Evolutionary conservation across 2,329 filamentous ascomycete species (phyloP), one percentile per base, ranked within the genome.

Genomic region (Akanthomyces dipterigenus): DNA sequence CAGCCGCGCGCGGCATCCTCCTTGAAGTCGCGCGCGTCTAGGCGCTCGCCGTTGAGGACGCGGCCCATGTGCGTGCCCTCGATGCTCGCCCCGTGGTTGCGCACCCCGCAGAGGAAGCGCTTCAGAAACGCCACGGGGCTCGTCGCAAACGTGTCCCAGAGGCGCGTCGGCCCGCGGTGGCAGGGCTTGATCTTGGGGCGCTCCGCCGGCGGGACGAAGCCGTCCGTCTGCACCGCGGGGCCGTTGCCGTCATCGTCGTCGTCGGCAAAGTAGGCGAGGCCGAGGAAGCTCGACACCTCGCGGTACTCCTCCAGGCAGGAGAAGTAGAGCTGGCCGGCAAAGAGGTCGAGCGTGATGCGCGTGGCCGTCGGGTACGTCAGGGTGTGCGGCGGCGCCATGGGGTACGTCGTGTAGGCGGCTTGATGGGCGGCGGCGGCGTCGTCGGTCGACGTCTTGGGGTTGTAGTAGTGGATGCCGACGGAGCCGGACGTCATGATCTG

Each of bases 321-420:
- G 11, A 90, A 74, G 65, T 90, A 91, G 0, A 90, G 75, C 60
- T 88, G 85, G 0, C 88, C 88, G 0, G 88, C 77, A 60, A 91
- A 90, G 0, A 91, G 71, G 48, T 88, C 87, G 0, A 91, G 76
- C 61, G 83, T 76, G 0, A 76, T 71, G 0, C 56, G 26, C 4
- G 2, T 40, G 26, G 3, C 16, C n/a, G 12, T 22, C 0, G 51
- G 54, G 48, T 46, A 38, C 3, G 9, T 22, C 69, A 51, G 74
- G 67, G 62, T 69, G 74, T 24, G 16, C n/a, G 1, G 2, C 8
- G 9, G 12, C 4, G 22, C 9, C 12, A 28, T 18, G 1, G 36
- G 46, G 12, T 40, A 51, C 8, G 28, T 31, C 28, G 45, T 60
- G 8, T 42, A 3, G 2, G 22, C 40, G 22, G 16, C 5, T 2